Conservation (phyloP, 1,284 basidiomycete genomes). For the Ustilago loliicola region DNA sequence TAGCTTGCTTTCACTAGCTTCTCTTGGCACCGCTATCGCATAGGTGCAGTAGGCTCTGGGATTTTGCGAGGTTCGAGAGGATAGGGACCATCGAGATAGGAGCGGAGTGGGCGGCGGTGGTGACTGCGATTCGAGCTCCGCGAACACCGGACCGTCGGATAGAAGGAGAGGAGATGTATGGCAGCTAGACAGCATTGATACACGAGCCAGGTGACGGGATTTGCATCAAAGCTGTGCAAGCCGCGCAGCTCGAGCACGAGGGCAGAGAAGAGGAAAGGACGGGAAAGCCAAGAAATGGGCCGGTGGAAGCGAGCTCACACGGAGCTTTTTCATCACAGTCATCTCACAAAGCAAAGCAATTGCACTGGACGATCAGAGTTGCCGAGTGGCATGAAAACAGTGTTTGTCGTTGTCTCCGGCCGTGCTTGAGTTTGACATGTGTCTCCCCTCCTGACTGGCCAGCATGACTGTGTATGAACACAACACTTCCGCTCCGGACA, state of each 20-base stretch:
- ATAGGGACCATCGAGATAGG: too few species aligned
- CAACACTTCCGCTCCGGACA: background rate
- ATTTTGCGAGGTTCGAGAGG: too few species aligned
- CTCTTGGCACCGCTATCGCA: too few species aligned
- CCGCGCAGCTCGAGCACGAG: background rate
- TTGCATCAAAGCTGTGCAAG: background rate
- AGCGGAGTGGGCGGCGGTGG: background rate
- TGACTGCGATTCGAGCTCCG: slow-evolving; percentile 2
- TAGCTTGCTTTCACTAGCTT: background rate
- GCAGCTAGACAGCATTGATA: too few species aligned
- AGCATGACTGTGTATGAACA: too few species aligned
- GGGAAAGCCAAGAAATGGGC: background rate
- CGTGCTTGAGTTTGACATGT: background rate
- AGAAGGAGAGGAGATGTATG: too few species aligned
- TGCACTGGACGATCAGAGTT: background rate
- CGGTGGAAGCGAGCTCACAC: background rate
- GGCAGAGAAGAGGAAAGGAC: background rate
- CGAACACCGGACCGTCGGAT: slow-evolving; percentile 5
- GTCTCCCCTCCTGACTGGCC: too few species aligned
- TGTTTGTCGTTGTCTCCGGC: background rate
- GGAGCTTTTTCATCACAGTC: slow-evolving; percentile 1
- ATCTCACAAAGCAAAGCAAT: background rate
- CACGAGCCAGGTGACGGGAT: background rate
- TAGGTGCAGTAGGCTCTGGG: too few species aligned
- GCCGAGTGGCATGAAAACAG: background rate